Base-by-base conservation (phyloP, 2,329 filamentous ascomycete genomes). In the Coniella lustricola region DNA sequence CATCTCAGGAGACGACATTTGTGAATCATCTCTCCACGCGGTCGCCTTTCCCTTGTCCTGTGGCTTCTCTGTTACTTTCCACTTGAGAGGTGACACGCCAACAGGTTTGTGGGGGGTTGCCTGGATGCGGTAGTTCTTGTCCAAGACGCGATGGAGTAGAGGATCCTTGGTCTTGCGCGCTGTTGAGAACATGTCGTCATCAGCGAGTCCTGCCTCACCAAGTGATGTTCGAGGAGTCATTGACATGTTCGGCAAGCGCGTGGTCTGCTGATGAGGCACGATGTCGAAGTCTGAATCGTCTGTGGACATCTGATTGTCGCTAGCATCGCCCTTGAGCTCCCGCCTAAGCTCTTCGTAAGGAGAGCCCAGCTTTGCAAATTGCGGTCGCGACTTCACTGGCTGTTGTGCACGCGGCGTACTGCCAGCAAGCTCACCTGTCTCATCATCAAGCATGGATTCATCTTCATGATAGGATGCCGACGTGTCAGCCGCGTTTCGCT, bases 81-180 rank as follows among this genome's bases (percentile, higher is more conserved):
- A 62, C 51, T 73, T 74, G 46, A 73, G 61, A 1, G 74, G 73
- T 7, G 73, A 75, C 37, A 73, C 64, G 32, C 68, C 69, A 29
- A 64, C 61, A 3, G 56, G 59, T 59, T 82, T 84, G 56, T 93
- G 83, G 0, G 93, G 93, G 9, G 93, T 98, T 5, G 91, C 89
- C 66, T 94, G 88, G 20, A 98, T 76, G 29, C 91, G 87, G 70
- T 95, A 98, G 50, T 87, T 96, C 68, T 94, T 96, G 72, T 97
- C 90, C 4, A 95, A 79, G n/a, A 97, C 76, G 50, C 86, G 87
- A 64, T 97, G 91, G 35, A 98, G 76, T 8, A 97, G 74, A 3
- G 87, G 87, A 61, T 96, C 89, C 52, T 81, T 79, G 59, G 72
- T 73, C 61, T 53, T 62, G 45, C 33, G 54, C 33, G 61, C 49